phyloP scores from a whole-genome alignment of 371 early-diverging fungal genomes.

The Mortierella sp. region DNA sequence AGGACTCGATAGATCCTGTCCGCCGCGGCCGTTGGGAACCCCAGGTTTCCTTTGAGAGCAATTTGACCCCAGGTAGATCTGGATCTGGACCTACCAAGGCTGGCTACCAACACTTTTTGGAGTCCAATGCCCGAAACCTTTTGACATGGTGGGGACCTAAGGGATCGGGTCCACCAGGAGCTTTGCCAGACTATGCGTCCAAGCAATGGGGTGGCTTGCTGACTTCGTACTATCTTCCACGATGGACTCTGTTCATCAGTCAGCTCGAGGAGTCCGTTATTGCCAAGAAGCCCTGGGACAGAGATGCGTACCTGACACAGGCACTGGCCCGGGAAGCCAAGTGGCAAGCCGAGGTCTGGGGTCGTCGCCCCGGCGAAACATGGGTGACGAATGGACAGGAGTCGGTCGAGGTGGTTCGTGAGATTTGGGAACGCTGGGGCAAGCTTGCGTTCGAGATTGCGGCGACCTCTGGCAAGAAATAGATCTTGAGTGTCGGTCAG shows the following conservation, averaged over 20 bases:
- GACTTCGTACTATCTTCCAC: constrained; percentile 35
- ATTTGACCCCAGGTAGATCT: neutral
- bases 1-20: constrained; percentile 21
- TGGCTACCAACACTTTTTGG: constrained; percentile 43
- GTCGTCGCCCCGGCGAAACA: constrained; percentile 26
- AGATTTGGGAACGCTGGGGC: constrained; percentile 20
- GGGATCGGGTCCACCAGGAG: constrained; percentile 15
- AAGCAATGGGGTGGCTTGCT: constrained; percentile 52
- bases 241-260: constrained; percentile 41
- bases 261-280: constrained; percentile 32
- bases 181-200: constrained; percentile 37
- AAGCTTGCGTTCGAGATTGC: constrained; percentile 24
- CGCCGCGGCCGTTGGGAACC: neutral
- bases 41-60: constrained; percentile 8
- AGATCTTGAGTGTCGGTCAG: neutral
- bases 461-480: constrained; percentile 23
- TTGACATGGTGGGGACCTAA: constrained; percentile 52
- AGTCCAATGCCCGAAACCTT: constrained; percentile 40
- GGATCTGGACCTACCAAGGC: constrained; percentile 13
- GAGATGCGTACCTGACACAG: constrained; percentile 6
- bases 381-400: constrained; percentile 37
- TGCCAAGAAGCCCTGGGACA: constrained; percentile 10
- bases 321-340: constrained; percentile 14
- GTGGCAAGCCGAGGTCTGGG: constrained; percentile 44
- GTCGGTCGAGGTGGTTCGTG: constrained; percentile 34